phyloP scores from a whole-genome alignment of 352 stramenopile species.

The Phytopythium kandeliae region DNA sequence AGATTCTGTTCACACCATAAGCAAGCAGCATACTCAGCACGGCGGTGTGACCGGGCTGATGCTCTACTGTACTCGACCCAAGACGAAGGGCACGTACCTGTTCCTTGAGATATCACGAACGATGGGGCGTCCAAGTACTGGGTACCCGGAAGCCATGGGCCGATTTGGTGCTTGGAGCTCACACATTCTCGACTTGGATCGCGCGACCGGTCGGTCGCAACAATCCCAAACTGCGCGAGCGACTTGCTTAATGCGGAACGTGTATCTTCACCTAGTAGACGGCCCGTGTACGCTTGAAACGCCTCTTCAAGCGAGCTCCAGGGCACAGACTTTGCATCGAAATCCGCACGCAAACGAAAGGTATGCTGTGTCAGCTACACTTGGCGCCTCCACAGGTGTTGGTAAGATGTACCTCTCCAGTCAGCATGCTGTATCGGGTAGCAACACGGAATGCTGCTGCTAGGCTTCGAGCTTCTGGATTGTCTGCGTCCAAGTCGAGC shows the following conservation, averaged over 20 bases:
- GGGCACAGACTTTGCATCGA: neutral
- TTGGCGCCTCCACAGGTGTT: too few species aligned
- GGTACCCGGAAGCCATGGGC: neutral
- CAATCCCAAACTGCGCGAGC: neutral
- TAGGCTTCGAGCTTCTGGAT: conserved; percentile 6
- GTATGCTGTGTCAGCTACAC: neutral
- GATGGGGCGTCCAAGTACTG: conserved; percentile 5
- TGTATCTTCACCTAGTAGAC: conserved; percentile 8
- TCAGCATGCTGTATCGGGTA: conserved; percentile 17
- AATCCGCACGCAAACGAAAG: neutral
- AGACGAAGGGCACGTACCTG: neutral
- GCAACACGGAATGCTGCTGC: conserved; percentile 30
- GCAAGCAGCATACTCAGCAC: too few species aligned
- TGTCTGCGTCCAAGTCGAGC: conserved; percentile 13
- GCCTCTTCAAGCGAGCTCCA: conserved; percentile 7
- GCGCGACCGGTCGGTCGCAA: neutral
- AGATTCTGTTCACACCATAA: neutral
- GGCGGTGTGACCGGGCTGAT: too few species aligned
- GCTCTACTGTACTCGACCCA: too few species aligned
- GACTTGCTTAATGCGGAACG: neutral
- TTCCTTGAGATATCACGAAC: neutral
- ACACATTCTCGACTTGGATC: neutral
- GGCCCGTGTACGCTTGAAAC: conserved; percentile 27
- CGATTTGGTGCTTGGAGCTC: neutral
- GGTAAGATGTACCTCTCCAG: conserved; percentile 17